Conservation (phyloP, 306 rosid species). For the Cajanus cajan region DNA sequence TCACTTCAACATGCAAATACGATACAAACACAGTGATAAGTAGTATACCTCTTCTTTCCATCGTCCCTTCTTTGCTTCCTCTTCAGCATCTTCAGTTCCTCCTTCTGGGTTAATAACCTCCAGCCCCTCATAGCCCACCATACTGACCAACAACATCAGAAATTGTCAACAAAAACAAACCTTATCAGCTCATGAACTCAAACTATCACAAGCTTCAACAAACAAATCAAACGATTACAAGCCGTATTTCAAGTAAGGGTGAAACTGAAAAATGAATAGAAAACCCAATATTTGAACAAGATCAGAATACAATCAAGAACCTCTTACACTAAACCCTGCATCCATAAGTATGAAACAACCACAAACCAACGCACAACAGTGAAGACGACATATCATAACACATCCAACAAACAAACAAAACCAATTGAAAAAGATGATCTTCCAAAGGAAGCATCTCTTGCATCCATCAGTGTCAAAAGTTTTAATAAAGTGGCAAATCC, state of each 20-base stretch:
- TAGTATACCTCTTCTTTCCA: slow-evolving; percentile 84
- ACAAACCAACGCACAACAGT: slow-evolving; percentile 3
- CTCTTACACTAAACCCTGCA: slow-evolving; percentile 3
- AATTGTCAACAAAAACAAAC: neutral
- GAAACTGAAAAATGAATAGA: neutral
- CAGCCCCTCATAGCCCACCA: slow-evolving; percentile 67
- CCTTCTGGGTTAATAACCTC: slow-evolving; percentile 97
- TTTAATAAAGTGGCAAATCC: neutral
- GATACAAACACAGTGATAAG: neutral
- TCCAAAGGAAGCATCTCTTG: slow-evolving; percentile 4
- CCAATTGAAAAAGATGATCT: slow-evolving; percentile 7
- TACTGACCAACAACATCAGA: slow-evolving; percentile 29
- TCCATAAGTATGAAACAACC: slow-evolving; percentile 4
- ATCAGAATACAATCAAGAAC: slow-evolving; percentile 1
- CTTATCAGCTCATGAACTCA: slow-evolving; percentile 16
- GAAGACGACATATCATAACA: neutral
- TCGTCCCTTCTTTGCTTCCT: slow-evolving; percentile 90
- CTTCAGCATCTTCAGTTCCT: slow-evolving; percentile 92
- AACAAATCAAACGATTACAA: slow-evolving; percentile 9
- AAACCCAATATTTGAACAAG: slow-evolving; percentile 6
- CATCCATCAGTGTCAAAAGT: neutral
- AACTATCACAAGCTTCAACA: slow-evolving; percentile 11
- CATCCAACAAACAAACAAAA: neutral
- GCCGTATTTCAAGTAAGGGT: slow-evolving; percentile 1
- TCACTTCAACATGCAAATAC: neutral